Conservation (phyloP, 2,329 filamentous ascomycete genomes). For the Pseudogymnoascus destructans region DNA sequence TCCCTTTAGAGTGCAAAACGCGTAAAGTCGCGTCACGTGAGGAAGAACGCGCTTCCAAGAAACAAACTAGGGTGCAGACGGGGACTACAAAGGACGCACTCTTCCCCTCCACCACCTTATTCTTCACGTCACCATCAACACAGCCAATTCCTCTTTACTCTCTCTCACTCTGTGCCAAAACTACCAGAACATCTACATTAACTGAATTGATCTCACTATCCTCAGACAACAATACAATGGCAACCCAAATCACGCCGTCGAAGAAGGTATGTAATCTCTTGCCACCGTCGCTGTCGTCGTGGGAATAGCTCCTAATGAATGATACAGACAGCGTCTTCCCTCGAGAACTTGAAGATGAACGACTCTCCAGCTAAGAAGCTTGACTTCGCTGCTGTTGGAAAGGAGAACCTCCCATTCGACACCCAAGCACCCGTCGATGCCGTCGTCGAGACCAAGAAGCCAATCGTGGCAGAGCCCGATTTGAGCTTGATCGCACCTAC, state of each 20-base stretch:
- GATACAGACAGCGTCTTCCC: constrained; percentile 65
- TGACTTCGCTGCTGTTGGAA: constrained; percentile 58
- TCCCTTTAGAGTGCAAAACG: constrained; percentile 6
- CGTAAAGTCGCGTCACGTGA: constrained; percentile 10
- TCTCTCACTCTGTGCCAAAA: constrained; percentile 16
- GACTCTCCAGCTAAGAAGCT: constrained; percentile 88
- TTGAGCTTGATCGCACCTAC: constrained; percentile 30
- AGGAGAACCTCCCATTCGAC: constrained; percentile 61
- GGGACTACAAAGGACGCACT: constrained; percentile 9
- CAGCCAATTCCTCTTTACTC: constrained; percentile 13
- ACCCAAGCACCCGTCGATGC: constrained; percentile 37
- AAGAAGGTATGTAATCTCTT: constrained; percentile 47
- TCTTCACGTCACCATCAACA: constrained; percentile 13
- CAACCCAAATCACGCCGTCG: constrained; percentile 60
- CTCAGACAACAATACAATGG: constrained; percentile 42
- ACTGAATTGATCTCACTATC: constrained; percentile 14
- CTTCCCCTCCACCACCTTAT: constrained; percentile 3
- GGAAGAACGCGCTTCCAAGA: neutral
- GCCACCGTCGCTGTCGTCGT: constrained; percentile 26
- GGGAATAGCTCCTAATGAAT: constrained; percentile 11
- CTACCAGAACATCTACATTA: constrained; percentile 4
- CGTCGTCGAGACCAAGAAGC: constrained; percentile 44
- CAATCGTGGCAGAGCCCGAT: constrained; percentile 31
- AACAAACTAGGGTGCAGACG: constrained; percentile 9
- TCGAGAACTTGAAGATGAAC: constrained; percentile 77